Conservation (phyloP, 495 filamentous ascomycete species). For the Penicillium canescens region DNA sequence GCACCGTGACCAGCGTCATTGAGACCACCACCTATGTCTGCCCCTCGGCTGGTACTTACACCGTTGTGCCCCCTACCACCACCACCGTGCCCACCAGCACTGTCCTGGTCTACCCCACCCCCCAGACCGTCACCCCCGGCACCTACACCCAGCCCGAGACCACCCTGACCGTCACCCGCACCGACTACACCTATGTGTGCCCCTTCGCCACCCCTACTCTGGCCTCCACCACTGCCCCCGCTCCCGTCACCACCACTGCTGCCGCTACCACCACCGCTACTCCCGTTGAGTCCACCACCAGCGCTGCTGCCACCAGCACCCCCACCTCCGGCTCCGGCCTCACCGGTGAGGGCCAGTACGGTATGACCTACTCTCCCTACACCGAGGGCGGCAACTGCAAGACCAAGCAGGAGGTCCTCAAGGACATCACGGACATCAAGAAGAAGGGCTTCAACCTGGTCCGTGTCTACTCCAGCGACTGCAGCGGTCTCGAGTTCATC, state of each 20-base stretch:
- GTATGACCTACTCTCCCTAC: constrained; percentile 93
- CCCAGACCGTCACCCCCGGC: constrained; percentile 65
- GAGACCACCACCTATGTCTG: constrained; percentile 75
- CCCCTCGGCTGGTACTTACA: constrained; percentile 79
- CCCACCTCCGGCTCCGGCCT: constrained; percentile 14
- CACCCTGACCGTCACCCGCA: constrained; percentile 67
- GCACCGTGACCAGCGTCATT: constrained; percentile 69
- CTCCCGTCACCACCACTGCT: constrained; percentile 23
- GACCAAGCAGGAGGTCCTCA: constrained; percentile 54
- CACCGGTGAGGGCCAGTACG: constrained; percentile 64
- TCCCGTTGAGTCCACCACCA: constrained; percentile 13
- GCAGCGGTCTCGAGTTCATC: constrained; percentile 73
- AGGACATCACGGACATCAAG: constrained; percentile 69
- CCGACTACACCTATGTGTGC: constrained; percentile 69
- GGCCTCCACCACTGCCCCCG: constrained; percentile 22
- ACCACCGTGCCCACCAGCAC: constrained; percentile 55
- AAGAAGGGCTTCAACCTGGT: constrained; percentile 74
- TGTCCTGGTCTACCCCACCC: constrained; percentile 64
- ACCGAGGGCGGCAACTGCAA: constrained; percentile 64
- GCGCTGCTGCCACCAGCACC: constrained; percentile 15
- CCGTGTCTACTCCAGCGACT: constrained; percentile 93
- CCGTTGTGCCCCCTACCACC: constrained; percentile 66
- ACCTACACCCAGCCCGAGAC: constrained; percentile 72
- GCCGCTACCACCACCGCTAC: constrained; percentile 20
- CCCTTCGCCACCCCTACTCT: constrained; percentile 54